phyloP scores from a whole-genome alignment of 2,329 filamentous ascomycete genomes.

The Mollisiaceae sp. region DNA sequence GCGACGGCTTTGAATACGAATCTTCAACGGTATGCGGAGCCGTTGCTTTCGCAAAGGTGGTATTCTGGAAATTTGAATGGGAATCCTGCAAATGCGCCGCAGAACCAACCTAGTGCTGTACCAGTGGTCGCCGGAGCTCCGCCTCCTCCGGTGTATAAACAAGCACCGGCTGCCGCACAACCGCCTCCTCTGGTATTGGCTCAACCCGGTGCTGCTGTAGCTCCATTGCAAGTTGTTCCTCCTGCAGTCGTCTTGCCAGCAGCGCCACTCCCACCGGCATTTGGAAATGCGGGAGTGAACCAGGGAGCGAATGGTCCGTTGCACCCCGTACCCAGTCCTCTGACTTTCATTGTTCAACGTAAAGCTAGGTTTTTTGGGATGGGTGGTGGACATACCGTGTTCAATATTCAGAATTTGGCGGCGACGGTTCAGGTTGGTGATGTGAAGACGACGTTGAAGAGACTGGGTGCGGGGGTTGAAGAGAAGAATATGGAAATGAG shows the following conservation, averaged over 20 bases:
- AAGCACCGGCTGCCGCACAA: no score
- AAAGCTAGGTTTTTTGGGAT: neutral
- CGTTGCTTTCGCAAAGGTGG: conserved; percentile 12
- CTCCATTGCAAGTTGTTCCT: neutral
- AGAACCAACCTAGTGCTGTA: neutral
- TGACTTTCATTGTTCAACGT: neutral
- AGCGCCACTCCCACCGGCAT: neutral
- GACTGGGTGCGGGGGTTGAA: neutral
- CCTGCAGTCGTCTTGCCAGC: neutral
- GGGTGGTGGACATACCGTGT: neutral
- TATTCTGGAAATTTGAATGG: conserved; percentile 10
- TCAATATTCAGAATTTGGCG: no score
- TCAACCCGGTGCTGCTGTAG: neutral
- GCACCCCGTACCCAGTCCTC: neutral
- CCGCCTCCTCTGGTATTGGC: neutral
- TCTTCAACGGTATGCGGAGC: conserved; percentile 5
- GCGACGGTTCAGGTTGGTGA: neutral
- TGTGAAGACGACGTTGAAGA: neutral
- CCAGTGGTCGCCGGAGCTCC: neutral
- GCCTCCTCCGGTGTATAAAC: neutral
- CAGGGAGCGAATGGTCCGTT: neutral
- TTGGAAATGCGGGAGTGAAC: neutral
- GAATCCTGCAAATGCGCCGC: neutral
- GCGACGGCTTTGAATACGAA: neutral
- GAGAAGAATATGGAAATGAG: conserved; percentile 1